Evolutionary conservation across 768 basidiomycete species (phyloP).

Genomic region (Lactarius deliciosus): DNA sequence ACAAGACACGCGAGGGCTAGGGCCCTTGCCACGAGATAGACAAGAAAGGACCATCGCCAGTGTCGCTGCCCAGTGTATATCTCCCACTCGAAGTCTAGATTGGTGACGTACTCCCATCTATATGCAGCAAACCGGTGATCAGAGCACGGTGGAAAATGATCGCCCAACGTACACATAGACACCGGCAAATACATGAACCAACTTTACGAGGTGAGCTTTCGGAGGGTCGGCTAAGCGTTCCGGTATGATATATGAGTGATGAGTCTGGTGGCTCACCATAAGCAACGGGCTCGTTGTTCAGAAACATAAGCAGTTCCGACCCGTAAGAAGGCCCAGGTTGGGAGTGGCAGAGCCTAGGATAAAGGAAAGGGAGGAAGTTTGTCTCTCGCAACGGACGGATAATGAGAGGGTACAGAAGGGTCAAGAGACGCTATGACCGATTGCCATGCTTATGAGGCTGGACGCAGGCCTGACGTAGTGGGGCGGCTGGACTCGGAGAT

Average conservation of each 20-base stretch:
- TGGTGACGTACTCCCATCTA: slow-evolving; percentile 26
- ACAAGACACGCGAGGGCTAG: slow-evolving; percentile 15
- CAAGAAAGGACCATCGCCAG: slow-evolving; percentile 23
- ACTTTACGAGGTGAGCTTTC: slow-evolving; percentile 15
- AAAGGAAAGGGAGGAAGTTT: background rate
- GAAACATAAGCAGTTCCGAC: slow-evolving; percentile 4
- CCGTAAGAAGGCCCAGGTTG: background rate
- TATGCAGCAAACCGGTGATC: background rate
- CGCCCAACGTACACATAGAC: slow-evolving; percentile 10
- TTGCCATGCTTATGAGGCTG: slow-evolving; percentile 9
- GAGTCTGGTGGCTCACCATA: slow-evolving; percentile 9
- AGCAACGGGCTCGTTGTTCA: slow-evolving; percentile 11
- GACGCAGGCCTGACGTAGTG: background rate
- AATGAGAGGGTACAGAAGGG: background rate
- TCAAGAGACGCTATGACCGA: background rate
- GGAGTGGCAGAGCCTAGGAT: background rate
- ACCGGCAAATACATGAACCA: slow-evolving; percentile 21
- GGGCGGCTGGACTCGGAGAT: slow-evolving; percentile 5
- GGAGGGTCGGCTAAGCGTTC: background rate
- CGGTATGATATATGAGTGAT: background rate
- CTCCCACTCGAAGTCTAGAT: slow-evolving; percentile 25
- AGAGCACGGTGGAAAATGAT: background rate
- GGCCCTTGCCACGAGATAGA: slow-evolving; percentile 18
- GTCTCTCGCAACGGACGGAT: slow-evolving; percentile 2
- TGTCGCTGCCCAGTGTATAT: slow-evolving; percentile 21